Evolutionary conservation across 2,329 filamentous ascomycete species (phyloP), one percentile per base, ranked within the genome.

Genomic region (Alternaria hordeiaustralica): DNA sequence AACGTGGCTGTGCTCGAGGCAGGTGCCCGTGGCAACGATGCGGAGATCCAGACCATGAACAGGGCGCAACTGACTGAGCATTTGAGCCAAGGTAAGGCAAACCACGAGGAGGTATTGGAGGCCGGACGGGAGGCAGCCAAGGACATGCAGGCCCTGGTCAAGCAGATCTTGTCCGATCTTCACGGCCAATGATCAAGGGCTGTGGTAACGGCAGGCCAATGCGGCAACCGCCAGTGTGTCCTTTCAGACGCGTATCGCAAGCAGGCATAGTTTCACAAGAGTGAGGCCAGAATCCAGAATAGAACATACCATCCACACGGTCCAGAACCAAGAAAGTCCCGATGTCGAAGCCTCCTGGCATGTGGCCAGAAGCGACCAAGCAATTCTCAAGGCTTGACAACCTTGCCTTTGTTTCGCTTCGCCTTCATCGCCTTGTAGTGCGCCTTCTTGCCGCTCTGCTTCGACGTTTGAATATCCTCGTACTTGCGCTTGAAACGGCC

Each of bases 401-500:
- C 68, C 49, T 72, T 74, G 56, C 77, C 72, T 51, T 79, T 83
- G 65, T 88, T 82, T 36, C 75, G 82, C 78, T 88, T 86, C 54
- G 84, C 84, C 76, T 92, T 88, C 69, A 97, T 80, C 60, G 90
- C 90, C 77, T 95, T 95, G 84, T 97, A 98, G 74, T 92, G 91
- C 1, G 87, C 89, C 82, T 95, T 97, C 84, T 93, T 96, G 56
- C 96, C 96, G 72, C 92, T 97, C 23, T 87, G 88, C 82, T 97
- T 98, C 65, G 87, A 86, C 55, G 85, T 85, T 78, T 97, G 94
- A 54, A 98, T 93, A 61, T 95, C 90, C 60, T 88, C 86, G 80
- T 97, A 98, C 81, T 97, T 97, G 75, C 86, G 87, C 84, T 92
- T 93, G 83, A 97, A 96, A 71, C 92, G 91, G 63, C 86, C 86